These are phyloP conservation scores for Botrytis sinoallii DNA, from an alignment of 2,329 filamentous ascomycete genomes.

Conservation along the genomic window DNA sequence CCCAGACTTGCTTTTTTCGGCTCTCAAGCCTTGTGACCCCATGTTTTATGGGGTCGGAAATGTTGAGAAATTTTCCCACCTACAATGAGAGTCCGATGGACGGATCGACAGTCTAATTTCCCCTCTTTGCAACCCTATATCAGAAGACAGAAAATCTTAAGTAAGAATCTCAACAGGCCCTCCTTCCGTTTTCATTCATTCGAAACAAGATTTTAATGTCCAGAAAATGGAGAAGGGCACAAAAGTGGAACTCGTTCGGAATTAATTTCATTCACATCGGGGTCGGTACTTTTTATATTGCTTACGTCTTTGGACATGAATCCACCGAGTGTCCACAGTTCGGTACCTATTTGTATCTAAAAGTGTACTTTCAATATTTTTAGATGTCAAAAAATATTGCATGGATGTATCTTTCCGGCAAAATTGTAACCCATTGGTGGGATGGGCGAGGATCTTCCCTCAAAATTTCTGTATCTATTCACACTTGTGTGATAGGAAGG, in stretches of 20 bases:
- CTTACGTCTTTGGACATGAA: neutral
- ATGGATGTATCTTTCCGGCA: neutral
- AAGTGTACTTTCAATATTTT: neutral
- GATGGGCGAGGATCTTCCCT: neutral
- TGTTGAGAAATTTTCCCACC: constrained; percentile 6
- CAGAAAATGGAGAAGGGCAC: neutral
- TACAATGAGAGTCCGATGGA: neutral
- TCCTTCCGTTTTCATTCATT: neutral
- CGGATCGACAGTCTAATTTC: neutral
- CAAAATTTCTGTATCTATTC: neutral
- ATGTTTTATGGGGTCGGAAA: neutral
- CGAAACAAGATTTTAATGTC: neutral
- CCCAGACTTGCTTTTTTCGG: neutral
- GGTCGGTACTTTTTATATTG: too few species aligned
- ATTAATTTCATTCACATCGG: neutral
- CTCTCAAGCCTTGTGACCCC: neutral
- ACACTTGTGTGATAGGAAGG: neutral
- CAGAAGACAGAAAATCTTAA: neutral
- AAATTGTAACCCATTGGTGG: neutral
- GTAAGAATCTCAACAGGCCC: neutral
- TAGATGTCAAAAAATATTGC: too few species aligned
- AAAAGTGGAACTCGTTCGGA: neutral
- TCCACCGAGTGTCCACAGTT: neutral
- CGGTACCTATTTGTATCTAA: neutral
- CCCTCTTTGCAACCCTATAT: neutral